Base-by-base conservation (phyloP, 108 stramenopile genomes). In the Hondaea fermentalgiana region DNA sequence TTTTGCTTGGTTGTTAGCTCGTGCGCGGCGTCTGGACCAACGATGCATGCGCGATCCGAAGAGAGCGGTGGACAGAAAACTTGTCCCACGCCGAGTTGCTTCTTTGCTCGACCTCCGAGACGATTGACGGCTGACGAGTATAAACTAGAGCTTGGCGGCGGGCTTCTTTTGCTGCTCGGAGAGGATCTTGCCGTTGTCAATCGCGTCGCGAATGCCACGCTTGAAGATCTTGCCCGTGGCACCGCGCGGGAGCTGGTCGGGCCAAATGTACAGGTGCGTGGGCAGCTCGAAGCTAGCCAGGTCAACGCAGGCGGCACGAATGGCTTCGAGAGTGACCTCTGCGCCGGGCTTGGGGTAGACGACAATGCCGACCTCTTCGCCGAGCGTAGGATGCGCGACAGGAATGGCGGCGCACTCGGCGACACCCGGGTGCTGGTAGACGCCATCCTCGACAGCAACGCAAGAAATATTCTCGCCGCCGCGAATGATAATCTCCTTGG, bases 401-500 rank as follows among this genome's bases (percentile, higher is more conserved):
- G 49, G 49, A 44, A 64, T 64, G 88, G 53, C 88, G 23, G 60
- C 25, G 25, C 57, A 51, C 28, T 72, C 64, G n/a, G 47, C 87
- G 12, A 91, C 90, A 19, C 19, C 29, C 44, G 88, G 88, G 60
- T 91, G 35, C 47, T 89, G 44, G 64, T 88, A 25, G 53, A 91
- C 47, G 25, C 29, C 90, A 17, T 83, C 83, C 55, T 91, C 91
- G 59, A 91, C 87, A 16, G 88, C 91, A 21, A 87, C 58, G 87
- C 88, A 88, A 42, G 42, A 72, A 23, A 91, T 64, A 19, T 83
- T 88, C n/a, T 91, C 91, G 19, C 76, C 76, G 42, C 90, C 90
- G 44, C 90, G 87, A 16, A 88, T 90, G 59, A 90, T 88, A 2
- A 90, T 87, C 44, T 90, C 90, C 55, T 90, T 90, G 10, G 47